phyloP scores from a whole-genome alignment of 2,329 filamentous ascomycete genomes.

The Arthrobotrys entomopaga region DNA sequence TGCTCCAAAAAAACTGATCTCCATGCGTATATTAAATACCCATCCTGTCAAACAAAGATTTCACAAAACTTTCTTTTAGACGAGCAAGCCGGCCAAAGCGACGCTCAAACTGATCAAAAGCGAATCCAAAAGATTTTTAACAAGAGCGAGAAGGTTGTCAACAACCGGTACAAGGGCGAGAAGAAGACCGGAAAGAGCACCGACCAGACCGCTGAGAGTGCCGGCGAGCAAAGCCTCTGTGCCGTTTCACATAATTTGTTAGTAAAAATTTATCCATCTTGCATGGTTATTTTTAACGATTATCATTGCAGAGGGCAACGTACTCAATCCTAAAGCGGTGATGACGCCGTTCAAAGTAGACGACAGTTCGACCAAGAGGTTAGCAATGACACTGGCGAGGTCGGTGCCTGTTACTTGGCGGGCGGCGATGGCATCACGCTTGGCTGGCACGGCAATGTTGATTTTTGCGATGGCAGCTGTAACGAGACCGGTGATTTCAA shows the following conservation, averaged over 20 bases:
- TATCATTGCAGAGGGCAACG: neutral
- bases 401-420: conserved; percentile 9
- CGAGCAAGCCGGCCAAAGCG: conserved; percentile 24
- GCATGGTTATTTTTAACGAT: neutral
- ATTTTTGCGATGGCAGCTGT: conserved; percentile 14
- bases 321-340: conserved; percentile 35
- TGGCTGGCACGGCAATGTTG: neutral
- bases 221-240: conserved; percentile 27
- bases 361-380: conserved; percentile 30
- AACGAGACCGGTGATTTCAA: conserved; percentile 20
- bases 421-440: neutral
- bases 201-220: conserved; percentile 37
- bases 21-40: conserved; percentile 34
- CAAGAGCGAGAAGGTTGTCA: conserved; percentile 26
- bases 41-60: no score
- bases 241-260: neutral
- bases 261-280: neutral
- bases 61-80: conserved; percentile 15
- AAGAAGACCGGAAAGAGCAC: conserved; percentile 28
- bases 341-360: conserved; percentile 30
- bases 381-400: conserved; percentile 15
- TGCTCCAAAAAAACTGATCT: neutral
- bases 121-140: conserved; percentile 14
- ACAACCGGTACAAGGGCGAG: conserved; percentile 36
- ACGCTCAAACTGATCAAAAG: conserved; percentile 29